Evolutionary conservation across 2,329 filamentous ascomycete species (phyloP), one percentile per base, ranked within the genome.

Genomic region (Talaromyces verruculosus): DNA sequence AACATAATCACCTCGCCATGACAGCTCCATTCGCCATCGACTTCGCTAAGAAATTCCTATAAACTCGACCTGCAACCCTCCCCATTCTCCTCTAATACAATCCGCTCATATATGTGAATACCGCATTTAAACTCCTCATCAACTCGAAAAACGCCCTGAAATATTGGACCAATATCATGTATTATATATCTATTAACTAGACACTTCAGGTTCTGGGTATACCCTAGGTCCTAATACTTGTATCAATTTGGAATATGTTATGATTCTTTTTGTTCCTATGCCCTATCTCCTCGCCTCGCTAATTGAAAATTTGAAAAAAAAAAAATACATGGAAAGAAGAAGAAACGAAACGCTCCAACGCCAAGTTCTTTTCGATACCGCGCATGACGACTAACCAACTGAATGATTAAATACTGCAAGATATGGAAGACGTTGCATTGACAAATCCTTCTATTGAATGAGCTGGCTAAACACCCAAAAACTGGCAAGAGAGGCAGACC

Each of bases 1-100:
- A 22, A 57, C n/a, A 57, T 8, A 8, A 22, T 7, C 30, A 1
- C 4, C 5, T 57, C 33, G 13, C 5, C 47, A 4, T 30, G 5
- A 62, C 63, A 84, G 82, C 81, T 53, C 82, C 82, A 60, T 83
- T 84, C 72, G 80, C 81, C 61, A 74, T 84, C 65, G 80, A 84
- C 67, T 83, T 82, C 70, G 78, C 81, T 64, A 77, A 77, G 69
- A 67, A 63, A 37, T 67, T 67, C 63, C 63, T 67, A 25, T 67
- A 61, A 67, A 57, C 7, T 11, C 57, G 17, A 43, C 19, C 43
- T 22, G 15, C 22, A 51, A 51, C 7, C 15, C 35, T 59, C 19
- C 2, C 11, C 19, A 28, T 25, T 22, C 3, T 3, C 35, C 22
- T 30, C 25, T 33, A 15, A 30, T 30, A 13, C 28, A 2, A 30